Evolutionary conservation across 495 filamentous ascomycete genomes (phyloP), one percentile per base, ranked within the genome.

Genomic region (Poronia punctata): DNA sequence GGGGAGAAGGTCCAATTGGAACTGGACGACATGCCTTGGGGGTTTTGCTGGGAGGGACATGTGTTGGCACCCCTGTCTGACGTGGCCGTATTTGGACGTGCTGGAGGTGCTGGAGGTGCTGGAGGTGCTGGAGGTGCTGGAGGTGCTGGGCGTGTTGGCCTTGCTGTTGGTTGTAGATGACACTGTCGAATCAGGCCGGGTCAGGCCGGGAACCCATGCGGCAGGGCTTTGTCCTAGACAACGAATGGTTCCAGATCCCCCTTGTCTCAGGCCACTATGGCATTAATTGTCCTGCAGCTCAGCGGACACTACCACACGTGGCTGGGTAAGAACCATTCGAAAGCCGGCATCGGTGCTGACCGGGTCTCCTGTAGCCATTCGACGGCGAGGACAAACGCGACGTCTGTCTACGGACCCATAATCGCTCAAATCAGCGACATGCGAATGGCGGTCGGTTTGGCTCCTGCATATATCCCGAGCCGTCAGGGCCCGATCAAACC

Each of bases 1-100:
- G 35, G n/a, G 19, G n/a, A n/a, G 7, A 11, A 14, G 22, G 6
- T 22, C 42, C 42, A 45, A 45, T 45, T 19, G 28, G 33, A 18
- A 15, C 20, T 19, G 34, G 27, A 20, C 25, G 42, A 45, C 34
- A 22, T 27, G 42, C 32, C 35, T 19, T 17, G 29, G 35, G 34
- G 42, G 42, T 45, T 37, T 37, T 45, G 34, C 27, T 30, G 42
- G 42, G 27, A n/a, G 24, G 31, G 42, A 45, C 35, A 45, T 38
- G 42, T 18, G 42, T 23, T 45, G 42, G 37, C 35, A 38, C n/a
- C 14, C 24, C 27, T 38, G 34, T 45, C 42, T 45, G 42, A 45
- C 42, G 42, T 45, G 42, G 42, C 42, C 35, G 27, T 38, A 38
- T 19, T n/a, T n/a, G n/a, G n/a, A n/a, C n/a, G n/a, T n/a, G n/a